Base-by-base conservation (phyloP, 192 early-diverging fungal genomes). In the Radiomyces spectabilis region DNA sequence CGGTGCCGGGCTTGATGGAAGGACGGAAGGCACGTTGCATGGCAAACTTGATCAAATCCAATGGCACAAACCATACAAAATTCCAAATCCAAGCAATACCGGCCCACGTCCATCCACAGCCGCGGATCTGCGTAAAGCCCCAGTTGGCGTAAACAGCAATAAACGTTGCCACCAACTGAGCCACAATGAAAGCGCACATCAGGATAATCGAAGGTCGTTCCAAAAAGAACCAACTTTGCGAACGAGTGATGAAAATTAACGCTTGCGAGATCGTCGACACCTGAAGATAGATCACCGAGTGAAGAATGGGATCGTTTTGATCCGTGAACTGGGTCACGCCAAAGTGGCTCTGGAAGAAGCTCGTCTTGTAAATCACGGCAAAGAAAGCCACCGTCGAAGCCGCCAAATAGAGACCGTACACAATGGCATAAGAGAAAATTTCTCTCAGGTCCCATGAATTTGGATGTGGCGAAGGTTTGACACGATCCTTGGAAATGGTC, bases 361-460 rank as follows among this genome's bases (percentile, higher is more conserved):
- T 63, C 18, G 77, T 68, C 63, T 85, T 78, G 69, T 68, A 71
- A 43, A 76, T 50, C 25, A 85, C 85, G 9, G 76, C 74, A 64
- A 79, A 84, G 69, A 85, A 83, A 43, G 73, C 82, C 53, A 89
- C 55, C 41, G 89, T 91, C 50, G 86, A 93, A 66, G 85, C 77
- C 27, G 85, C 85, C 51, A 92, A 73, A 60, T 87, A 89, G 65
- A 89, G 55, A 65, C 89, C 89, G 57, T 92, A 89, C 53, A 88
- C 80, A 53, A 95, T 87, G 29, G 90, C 89, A 55, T 89, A 87
- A 22, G 83, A 72, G 67, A 93, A 79, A 63, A 95, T 89, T 74
- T 95, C 88, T 43, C 79, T 74, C 43, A 95, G 72, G 55, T 91
- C 84, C 93, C 93, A 95, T 62, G 89, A 78, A 76, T 92, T 86